Conservation (phyloP, 2,329 filamentous ascomycete species). For the Zelopaecilomyces penicillatus region DNA sequence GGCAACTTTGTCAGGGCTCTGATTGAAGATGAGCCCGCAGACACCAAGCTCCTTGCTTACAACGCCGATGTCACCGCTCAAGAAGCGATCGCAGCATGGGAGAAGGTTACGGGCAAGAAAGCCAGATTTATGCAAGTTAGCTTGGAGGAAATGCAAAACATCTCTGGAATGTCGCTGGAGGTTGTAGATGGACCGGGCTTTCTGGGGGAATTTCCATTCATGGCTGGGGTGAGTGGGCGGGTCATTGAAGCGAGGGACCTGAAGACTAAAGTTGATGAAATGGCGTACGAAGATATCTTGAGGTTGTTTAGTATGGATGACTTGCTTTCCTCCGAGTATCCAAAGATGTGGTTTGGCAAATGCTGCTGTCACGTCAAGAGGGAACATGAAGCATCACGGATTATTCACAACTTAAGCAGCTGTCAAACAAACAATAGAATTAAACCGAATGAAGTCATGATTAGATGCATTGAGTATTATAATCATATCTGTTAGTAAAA, state of each 20-base stretch:
- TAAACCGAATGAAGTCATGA: too few species aligned
- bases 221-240: constrained; percentile 24
- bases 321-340: constrained; percentile 2
- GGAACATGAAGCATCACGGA: too few species aligned
- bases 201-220: constrained; percentile 32
- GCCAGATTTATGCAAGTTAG: constrained; percentile 22
- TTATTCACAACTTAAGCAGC: too few species aligned
- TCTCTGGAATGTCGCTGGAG: constrained; percentile 27
- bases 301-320: constrained; percentile 9
- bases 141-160: constrained; percentile 24
- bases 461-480: too few species aligned
- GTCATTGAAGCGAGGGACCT: constrained; percentile 31
- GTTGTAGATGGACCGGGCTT: constrained; percentile 27
- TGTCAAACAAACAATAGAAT: too few species aligned
- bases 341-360: too few species aligned
- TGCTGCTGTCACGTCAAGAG: too few species aligned
- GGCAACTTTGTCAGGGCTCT: constrained; percentile 37
- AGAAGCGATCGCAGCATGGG: constrained; percentile 27
- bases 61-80: constrained; percentile 27
- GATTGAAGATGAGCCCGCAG: constrained; percentile 29
- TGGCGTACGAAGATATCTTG: constrained; percentile 23
- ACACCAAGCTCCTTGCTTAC: constrained; percentile 36
- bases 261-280: constrained; percentile 22
- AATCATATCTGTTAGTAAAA: too few species aligned
- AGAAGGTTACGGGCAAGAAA: constrained; percentile 26